Evolutionary conservation across 768 basidiomycete species (phyloP).

Genomic region (Dendrothele bispora): DNA sequence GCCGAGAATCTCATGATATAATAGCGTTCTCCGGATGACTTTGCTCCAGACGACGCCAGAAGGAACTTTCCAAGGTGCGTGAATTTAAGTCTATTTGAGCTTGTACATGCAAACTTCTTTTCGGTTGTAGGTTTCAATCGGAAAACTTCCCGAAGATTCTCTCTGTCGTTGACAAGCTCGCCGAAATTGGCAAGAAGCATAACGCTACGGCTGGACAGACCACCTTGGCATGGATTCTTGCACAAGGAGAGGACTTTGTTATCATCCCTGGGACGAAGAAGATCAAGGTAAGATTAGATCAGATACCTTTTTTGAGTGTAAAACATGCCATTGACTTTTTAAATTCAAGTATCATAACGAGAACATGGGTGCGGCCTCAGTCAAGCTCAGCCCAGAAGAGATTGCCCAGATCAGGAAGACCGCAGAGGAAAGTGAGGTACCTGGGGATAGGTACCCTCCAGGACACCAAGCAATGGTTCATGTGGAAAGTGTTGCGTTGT

Average conservation of each 20-base stretch:
- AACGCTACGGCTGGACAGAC: constrained; percentile 46
- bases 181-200: constrained; percentile 36
- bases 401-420: too few relatives aligned
- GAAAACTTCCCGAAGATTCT: constrained; percentile 50
- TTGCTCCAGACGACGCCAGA: constrained; percentile 43
- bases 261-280: constrained; percentile 45
- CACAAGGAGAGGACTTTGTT: constrained; percentile 41
- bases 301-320: too few relatives aligned
- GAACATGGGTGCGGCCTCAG: too few relatives aligned
- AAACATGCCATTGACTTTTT: too few relatives aligned
- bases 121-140: constrained; percentile 28
- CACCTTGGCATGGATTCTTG: constrained; percentile 49
- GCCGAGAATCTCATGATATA: not conserved
- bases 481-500: too few relatives aligned
- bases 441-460: too few relatives aligned
- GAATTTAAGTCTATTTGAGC: too few relatives aligned
- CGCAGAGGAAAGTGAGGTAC: too few relatives aligned
- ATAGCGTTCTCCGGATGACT: constrained; percentile 36
- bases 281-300: constrained; percentile 33
- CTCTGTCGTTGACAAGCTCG: constrained; percentile 39
- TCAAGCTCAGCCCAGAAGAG: too few relatives aligned
- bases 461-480: too few relatives aligned
- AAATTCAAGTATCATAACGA: too few relatives aligned
- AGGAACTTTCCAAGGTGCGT: constrained; percentile 30
- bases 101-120: constrained; percentile 7